phyloP scores from a whole-genome alignment of 345 rosid genomes.

The Zanthoxylum bungeanum region DNA sequence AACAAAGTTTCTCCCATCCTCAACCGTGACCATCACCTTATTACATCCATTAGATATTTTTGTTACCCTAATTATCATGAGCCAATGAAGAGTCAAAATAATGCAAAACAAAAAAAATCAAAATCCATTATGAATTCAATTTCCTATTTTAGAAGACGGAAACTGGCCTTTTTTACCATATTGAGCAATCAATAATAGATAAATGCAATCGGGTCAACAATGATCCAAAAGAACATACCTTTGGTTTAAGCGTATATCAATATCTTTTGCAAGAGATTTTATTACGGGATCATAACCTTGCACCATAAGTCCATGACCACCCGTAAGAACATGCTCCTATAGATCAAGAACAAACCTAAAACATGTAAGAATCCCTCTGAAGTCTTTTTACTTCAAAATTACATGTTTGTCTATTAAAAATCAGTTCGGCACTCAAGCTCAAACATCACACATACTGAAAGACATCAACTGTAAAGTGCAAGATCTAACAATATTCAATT shows the following conservation, averaged over 20 bases:
- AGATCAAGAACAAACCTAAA: constrained; percentile 16
- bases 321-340: constrained; percentile 84
- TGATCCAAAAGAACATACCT: constrained; percentile 35
- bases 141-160: neutral
- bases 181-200: neutral
- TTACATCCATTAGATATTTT: constrained; percentile 43
- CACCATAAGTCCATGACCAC: constrained; percentile 96
- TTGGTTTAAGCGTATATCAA: constrained; percentile 64
- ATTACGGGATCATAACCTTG: constrained; percentile 84
- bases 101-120: neutral
- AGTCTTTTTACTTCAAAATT: neutral
- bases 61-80: constrained; percentile 46
- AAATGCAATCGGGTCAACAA: neutral
- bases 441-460: neutral
- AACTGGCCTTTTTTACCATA: neutral
- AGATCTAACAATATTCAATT: neutral
- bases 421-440: neutral
- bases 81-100: constrained; percentile 13
- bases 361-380: constrained; percentile 11
- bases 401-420: neutral
- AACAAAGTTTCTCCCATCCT: constrained; percentile 50
- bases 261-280: constrained; percentile 73
- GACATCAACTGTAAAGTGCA: neutral
- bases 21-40: constrained; percentile 59
- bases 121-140: neutral